Evolutionary conservation across 768 basidiomycete genomes (phyloP).

Genomic region (Leccinellum luteum): DNA sequence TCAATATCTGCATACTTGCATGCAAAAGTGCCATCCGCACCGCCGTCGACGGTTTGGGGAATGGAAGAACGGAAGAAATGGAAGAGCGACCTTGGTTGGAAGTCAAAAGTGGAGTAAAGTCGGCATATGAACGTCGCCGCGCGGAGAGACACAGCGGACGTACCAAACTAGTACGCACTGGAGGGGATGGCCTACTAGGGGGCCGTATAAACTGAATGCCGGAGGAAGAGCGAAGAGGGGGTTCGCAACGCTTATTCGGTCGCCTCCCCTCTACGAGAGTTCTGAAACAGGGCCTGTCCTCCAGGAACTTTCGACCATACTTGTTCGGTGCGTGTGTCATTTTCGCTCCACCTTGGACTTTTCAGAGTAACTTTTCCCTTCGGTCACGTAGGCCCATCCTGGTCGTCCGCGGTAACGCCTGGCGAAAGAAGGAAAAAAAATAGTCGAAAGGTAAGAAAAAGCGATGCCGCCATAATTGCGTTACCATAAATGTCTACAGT

Average conservation of each 20-base stretch:
- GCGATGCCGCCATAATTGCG: constrained; percentile 27
- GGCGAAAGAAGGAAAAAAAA: not conserved
- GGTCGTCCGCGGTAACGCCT: constrained; percentile 18
- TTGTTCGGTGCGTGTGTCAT: not conserved
- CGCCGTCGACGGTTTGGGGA: constrained; percentile 6
- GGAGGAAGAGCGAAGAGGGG: not conserved
- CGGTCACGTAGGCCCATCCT: constrained; percentile 1
- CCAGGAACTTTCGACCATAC: not conserved
- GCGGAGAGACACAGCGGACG: not conserved
- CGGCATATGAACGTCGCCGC: constrained; percentile 3
- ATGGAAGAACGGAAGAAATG: constrained; percentile 1
- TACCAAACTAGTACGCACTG: not conserved
- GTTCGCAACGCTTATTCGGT: not conserved
- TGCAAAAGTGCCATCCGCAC: not conserved
- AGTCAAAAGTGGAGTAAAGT: constrained; percentile 1
- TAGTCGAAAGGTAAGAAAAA: constrained; percentile 6
- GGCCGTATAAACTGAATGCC: not conserved
- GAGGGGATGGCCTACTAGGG: not conserved
- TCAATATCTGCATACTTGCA: not conserved
- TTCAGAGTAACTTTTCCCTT: not conserved
- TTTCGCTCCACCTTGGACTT: not conserved
- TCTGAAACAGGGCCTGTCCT: constrained; percentile 10
- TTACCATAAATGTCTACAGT: constrained; percentile 19
- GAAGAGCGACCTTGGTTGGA: not conserved
- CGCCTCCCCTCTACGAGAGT: not conserved